Conservation (phyloP, 176 grass and related monocot genomes). For the Avena eriantha region DNA sequence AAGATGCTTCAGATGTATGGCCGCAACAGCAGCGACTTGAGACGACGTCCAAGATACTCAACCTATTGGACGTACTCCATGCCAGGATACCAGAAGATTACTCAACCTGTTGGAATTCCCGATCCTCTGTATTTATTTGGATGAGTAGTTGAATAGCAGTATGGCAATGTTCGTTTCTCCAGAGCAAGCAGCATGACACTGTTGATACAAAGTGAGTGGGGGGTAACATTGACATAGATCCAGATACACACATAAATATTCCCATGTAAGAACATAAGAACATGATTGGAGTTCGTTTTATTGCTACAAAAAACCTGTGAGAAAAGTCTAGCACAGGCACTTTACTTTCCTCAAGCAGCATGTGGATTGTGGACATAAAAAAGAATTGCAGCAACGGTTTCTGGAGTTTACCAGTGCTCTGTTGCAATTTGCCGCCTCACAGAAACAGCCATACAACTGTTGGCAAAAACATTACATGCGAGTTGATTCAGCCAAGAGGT, state of each 20-base stretch:
- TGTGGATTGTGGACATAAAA: neutral
- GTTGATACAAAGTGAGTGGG: neutral
- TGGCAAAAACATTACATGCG: conserved; percentile 13
- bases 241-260: neutral
- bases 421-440: neutral
- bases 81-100: neutral
- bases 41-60: conserved; percentile 9
- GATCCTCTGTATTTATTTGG: conserved; percentile 2
- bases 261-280: neutral
- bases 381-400: conserved; percentile 22
- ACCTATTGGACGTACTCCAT: conserved; percentile 1
- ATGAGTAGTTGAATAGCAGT: neutral
- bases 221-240: neutral
- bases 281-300: conserved; percentile 27
- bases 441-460: neutral
- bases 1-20: conserved; percentile 16
- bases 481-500: neutral
- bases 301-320: conserved; percentile 1
- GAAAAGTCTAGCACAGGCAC: conserved; percentile 27
- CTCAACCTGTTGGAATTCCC: neutral
- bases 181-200: neutral
- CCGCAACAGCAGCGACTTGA: neutral
- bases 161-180: neutral
- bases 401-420: neutral
- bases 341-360: neutral